phyloP scores from a whole-genome alignment of 169 alveolate species.

The Cystoisospora suis region DNA sequence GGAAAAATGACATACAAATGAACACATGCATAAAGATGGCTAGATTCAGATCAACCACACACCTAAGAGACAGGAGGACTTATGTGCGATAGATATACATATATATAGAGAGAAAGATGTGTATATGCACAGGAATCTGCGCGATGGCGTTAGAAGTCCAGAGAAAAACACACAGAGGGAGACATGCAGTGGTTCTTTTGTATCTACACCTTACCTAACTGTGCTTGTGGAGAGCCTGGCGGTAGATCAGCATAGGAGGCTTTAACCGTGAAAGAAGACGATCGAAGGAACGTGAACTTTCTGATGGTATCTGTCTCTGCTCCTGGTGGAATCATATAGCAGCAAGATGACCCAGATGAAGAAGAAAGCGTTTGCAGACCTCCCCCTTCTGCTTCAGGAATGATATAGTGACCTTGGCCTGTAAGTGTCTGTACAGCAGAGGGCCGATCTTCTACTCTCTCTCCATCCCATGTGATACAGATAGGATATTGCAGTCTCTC shows the following conservation, averaged over 20 bases:
- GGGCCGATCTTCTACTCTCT: slow-evolving; percentile 33
- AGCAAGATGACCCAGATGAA: too few species aligned
- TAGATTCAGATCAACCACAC: not conserved
- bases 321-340: slow-evolving; percentile 35
- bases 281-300: slow-evolving; percentile 48
- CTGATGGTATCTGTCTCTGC: slow-evolving; percentile 38
- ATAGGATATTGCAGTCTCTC: slow-evolving; percentile 43
- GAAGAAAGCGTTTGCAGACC: not conserved
- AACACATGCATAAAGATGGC: not conserved
- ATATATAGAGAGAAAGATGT: too few species aligned
- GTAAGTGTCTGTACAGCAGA: slow-evolving; percentile 25
- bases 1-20: not conserved
- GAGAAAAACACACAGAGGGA: too few species aligned
- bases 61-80: too few species aligned
- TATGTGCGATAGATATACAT: too few species aligned
- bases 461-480: slow-evolving; percentile 33
- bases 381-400: not conserved
- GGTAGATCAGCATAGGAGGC: slow-evolving; percentile 35
- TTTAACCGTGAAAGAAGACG: slow-evolving; percentile 39
- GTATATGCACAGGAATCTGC: too few species aligned
- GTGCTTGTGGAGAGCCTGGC: not conserved
- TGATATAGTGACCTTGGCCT: not conserved
- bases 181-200: too few species aligned
- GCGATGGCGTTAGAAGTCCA: too few species aligned
- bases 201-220: slow-evolving; percentile 22